Evolutionary conservation across 805 yeast genomes (phyloP), one percentile per base, ranked within the genome.

Genomic region (Candida krabiensis): DNA sequence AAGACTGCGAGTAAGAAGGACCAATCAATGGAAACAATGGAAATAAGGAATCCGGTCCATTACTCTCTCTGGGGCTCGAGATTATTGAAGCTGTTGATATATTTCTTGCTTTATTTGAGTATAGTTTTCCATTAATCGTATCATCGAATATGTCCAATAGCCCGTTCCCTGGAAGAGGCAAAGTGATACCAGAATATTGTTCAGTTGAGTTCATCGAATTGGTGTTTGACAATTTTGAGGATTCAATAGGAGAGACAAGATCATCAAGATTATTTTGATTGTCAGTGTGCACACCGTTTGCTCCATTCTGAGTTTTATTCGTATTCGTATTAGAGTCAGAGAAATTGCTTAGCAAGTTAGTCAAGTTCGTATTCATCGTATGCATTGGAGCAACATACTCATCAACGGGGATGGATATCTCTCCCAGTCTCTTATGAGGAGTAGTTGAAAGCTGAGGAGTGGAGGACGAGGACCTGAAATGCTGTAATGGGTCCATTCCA

Each of bases 341-440:
- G n/a, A 54, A 39, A 4, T 39, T 52, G 28, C 37, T 52, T 24
- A 63, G 28, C 12, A 63, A 49, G 22, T 54, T 57, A 26, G 58
- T 53, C 33, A 63, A 44, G 38, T 63, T 55, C 9, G 46, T 51
- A 36, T 60, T 61, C 67, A 63, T 63, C 18, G 63, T 55, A 37
- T 61, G 60, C 38, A 63, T 35, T 9, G 68, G 68, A 21, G 60
- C 63, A 13, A 63, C 60, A 37, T 59, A 64, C 37, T 64, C 69
- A 33, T 63, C 65, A 19, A 61, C 50, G 3, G 67, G 63, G 4
- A 61, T 41, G 2, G 56, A 35, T 4, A 61, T 61, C 41, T 61
- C 67, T 9, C 66, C 66, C 2, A 53, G 34, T 27, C 62, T 49
- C 33, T 48, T 55, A 16, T 43, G 47, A 24, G 35, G 29, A 5